These are phyloP conservation scores for Vanrija humicola DNA, from an alignment of 1,284 basidiomycete genomes.

Conservation along the genomic window DNA sequence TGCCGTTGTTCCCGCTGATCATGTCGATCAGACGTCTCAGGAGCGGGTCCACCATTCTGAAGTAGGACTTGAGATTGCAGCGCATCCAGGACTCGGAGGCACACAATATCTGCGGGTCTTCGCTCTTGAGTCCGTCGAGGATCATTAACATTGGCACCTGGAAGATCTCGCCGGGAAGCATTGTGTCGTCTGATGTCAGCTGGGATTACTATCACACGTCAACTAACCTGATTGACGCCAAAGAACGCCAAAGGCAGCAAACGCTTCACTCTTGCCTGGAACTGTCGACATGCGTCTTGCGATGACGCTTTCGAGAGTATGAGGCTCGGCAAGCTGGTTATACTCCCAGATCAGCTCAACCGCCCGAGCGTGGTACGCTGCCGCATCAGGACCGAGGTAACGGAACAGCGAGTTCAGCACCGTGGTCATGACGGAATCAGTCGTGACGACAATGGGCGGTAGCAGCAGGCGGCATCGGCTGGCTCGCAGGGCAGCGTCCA, in stretches of 20 bases:
- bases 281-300: slow-evolving; percentile 46
- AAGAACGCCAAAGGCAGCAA: slow-evolving; percentile 84
- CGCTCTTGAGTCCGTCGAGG: slow-evolving; percentile 72
- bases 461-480: slow-evolving; percentile 26
- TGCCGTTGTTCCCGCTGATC: not conserved
- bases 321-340: slow-evolving; percentile 36
- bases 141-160: slow-evolving; percentile 82
- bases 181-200: slow-evolving; percentile 63
- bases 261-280: slow-evolving; percentile 52
- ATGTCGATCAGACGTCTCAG: slow-evolving; percentile 56
- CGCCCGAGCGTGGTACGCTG: slow-evolving; percentile 74
- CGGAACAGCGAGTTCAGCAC: slow-evolving; percentile 56
- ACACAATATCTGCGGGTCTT: slow-evolving; percentile 67
- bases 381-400: slow-evolving; percentile 65
- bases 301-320: slow-evolving; percentile 61
- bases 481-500: slow-evolving; percentile 58
- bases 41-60: slow-evolving; percentile 83
- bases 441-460: slow-evolving; percentile 21
- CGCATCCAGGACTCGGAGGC: slow-evolving; percentile 94
- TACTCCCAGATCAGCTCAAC: slow-evolving; percentile 77
- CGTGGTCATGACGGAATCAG: slow-evolving; percentile 22
- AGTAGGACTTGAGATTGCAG: slow-evolving; percentile 82
- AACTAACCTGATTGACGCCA: slow-evolving; percentile 79
- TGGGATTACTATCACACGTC: no score
- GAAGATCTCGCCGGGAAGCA: slow-evolving; percentile 73